These are phyloP conservation scores for Wickerhamomyces queroliae DNA, from an alignment of 805 yeast genomes.

Conservation along the genomic window DNA sequence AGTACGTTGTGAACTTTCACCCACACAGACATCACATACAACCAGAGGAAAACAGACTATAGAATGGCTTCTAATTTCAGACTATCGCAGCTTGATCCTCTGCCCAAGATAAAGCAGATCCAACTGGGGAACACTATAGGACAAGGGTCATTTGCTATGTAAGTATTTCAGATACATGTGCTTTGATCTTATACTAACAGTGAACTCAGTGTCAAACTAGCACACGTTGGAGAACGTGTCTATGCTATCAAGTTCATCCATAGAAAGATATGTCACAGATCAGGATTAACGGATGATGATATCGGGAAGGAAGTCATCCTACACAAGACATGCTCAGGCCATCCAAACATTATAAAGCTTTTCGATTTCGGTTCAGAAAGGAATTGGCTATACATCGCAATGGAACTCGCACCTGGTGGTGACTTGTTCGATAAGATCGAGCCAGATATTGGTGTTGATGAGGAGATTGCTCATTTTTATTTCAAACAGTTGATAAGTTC, in stretches of 20 bases:
- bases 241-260: conserved; percentile 59
- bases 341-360: conserved; percentile 54
- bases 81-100: conserved; percentile 39
- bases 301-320: conserved; percentile 49
- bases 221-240: conserved; percentile 28
- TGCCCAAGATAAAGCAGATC: conserved; percentile 44
- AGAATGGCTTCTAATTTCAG: conserved; percentile 16
- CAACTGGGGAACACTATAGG: conserved; percentile 51
- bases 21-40: neutral
- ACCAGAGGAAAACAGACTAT: too few relatives aligned
- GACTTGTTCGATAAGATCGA: conserved; percentile 76
- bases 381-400: conserved; percentile 57
- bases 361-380: conserved; percentile 47
- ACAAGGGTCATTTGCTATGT: conserved; percentile 63
- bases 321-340: conserved; percentile 54
- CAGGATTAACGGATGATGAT: conserved; percentile 32
- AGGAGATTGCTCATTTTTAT: conserved; percentile 61
- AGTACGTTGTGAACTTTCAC: neutral
- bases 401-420: conserved; percentile 71
- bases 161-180: conserved; percentile 11
- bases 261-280: conserved; percentile 27
- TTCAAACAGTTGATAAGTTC: conserved; percentile 62
- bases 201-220: conserved; percentile 39
- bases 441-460: conserved; percentile 66
- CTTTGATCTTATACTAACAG: conserved; percentile 1